Conservation (phyloP, 352 stramenopile species). For the Porosira glacialis region DNA sequence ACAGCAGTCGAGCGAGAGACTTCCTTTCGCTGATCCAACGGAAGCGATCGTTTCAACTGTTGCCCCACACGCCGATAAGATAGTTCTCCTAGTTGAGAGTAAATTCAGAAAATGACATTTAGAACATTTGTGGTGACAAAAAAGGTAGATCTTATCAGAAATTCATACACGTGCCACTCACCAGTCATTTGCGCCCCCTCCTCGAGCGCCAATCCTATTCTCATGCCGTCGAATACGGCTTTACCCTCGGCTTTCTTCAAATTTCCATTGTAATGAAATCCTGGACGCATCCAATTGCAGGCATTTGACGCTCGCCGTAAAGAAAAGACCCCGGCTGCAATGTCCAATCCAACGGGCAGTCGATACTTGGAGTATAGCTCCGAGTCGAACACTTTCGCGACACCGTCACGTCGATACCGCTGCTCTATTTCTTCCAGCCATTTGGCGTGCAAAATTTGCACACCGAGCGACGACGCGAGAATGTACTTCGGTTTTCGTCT, state of each 20-base stretch:
- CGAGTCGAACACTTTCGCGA: conserved; percentile 44
- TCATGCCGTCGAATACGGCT: conserved; percentile 48
- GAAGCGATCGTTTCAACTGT: conserved; percentile 31
- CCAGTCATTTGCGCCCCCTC: conserved; percentile 26
- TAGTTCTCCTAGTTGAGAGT: conserved; percentile 27
- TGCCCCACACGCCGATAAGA: conserved; percentile 39
- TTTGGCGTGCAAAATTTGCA: conserved; percentile 44
- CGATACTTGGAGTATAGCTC: conserved; percentile 42
- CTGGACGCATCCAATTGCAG: conserved; percentile 34
- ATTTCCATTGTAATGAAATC: too few species aligned
- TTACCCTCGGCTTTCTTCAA: conserved; percentile 21
- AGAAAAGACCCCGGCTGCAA: conserved; percentile 26
- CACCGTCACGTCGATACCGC: conserved; percentile 26
- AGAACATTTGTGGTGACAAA: neutral
- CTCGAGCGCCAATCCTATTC: conserved; percentile 47
- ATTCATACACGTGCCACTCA: conserved; percentile 32
- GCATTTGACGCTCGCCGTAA: conserved; percentile 49
- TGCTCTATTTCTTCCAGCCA: conserved; percentile 44
- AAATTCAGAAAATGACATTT: neutral
- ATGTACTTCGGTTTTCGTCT: conserved; percentile 56
- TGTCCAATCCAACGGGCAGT: conserved; percentile 44
- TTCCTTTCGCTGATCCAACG: conserved; percentile 24
- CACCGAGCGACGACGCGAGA: conserved; percentile 34
- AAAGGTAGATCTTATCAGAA: conserved; percentile 5
- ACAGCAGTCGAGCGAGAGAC: conserved; percentile 39